phyloP scores from a whole-genome alignment of 345 rosid species.

The Citrus mangshanensis region DNA sequence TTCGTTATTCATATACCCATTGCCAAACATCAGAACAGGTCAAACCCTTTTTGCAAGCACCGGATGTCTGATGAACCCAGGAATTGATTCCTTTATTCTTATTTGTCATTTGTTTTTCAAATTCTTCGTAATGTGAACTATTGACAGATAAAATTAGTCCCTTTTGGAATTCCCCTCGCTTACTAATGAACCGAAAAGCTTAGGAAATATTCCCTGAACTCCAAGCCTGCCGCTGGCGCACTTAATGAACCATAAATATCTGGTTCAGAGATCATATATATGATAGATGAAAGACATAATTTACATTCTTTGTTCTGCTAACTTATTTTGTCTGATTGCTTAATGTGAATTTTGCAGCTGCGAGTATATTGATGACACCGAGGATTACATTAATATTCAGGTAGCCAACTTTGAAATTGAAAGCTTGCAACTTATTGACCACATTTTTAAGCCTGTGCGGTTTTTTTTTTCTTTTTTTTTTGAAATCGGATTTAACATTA shows the following conservation, averaged over 20 bases:
- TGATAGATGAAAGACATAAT: background rate
- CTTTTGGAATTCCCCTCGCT: background rate
- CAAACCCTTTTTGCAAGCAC: background rate
- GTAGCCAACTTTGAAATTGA: conserved; percentile 25
- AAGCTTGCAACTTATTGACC: background rate
- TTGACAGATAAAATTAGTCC: background rate
- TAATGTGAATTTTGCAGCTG: conserved; percentile 52
- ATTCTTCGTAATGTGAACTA: background rate
- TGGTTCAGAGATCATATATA: background rate
- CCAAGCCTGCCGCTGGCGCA: background rate
- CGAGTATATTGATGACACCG: conserved; percentile 96
- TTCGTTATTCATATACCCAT: background rate
- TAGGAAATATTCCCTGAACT: background rate
- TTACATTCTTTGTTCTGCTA: background rate
- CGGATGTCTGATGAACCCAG: background rate
- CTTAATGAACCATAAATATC: background rate
- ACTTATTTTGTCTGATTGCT: background rate
- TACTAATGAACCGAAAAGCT: background rate
- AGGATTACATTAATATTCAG: conserved; percentile 98
- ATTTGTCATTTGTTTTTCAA: background rate
- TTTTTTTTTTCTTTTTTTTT: background rate
- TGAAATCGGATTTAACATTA: background rate
- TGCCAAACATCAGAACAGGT: background rate
- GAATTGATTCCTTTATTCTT: background rate
- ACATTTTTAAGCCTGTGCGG: background rate